phyloP scores from a whole-genome alignment of 2,329 filamentous ascomycete species.

The Colletotrichum destructivum region DNA sequence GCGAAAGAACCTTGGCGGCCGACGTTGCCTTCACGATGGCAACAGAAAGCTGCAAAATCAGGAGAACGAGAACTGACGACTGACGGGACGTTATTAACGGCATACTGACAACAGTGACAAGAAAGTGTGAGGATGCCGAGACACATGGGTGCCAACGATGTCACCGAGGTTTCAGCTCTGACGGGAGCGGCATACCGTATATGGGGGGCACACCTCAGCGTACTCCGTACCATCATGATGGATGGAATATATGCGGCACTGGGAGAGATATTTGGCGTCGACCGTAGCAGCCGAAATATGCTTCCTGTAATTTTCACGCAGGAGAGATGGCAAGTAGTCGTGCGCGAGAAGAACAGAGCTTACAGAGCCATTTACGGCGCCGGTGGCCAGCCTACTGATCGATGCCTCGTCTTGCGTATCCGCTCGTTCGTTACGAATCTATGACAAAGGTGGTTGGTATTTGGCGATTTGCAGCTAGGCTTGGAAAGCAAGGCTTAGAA shows the following conservation, averaged over 20 bases:
- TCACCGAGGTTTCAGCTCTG: background rate
- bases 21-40: constrained; percentile 1
- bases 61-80: background rate
- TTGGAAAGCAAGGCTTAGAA: background rate
- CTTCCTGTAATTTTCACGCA: background rate
- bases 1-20: background rate
- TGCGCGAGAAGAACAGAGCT: too few relatives aligned
- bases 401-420: background rate
- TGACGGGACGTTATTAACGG: background rate
- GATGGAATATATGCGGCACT: background rate
- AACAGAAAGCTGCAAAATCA: constrained; percentile 1
- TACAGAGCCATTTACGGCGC: background rate
- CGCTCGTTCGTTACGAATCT: background rate
- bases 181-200: background rate
- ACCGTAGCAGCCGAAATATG: constrained; percentile 2
- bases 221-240: background rate
- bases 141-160: background rate
- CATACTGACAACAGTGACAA: background rate
- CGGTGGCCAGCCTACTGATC: background rate
- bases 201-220: background rate
- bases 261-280: constrained; percentile 1
- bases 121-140: background rate
- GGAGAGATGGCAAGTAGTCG: background rate
- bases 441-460: background rate
- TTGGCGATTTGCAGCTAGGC: background rate